A percentile compares a stretch with the other conserved stretches of the same genome.
Evolutionary conservation across 2,329 filamentous ascomycete species (phyloP).

Genomic region (Xylariaceae sp.): DNA sequence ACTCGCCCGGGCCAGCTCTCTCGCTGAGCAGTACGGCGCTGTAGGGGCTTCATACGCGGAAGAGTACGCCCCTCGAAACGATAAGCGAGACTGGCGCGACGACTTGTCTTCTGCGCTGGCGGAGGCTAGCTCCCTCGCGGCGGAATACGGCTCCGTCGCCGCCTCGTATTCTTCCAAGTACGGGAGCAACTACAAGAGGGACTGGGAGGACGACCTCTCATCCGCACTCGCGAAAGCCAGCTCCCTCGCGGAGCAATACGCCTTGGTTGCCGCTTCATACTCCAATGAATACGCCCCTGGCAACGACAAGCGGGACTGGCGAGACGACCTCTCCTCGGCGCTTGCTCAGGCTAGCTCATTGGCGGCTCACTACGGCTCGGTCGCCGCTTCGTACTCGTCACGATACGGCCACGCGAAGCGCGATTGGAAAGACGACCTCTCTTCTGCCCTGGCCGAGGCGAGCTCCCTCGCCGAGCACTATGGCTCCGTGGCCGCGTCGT

Average conservation of each 20-base stretch:
- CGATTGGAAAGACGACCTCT: too few relatives aligned
- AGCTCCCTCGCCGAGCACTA: too few relatives aligned
- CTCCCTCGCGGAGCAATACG: too few relatives aligned
- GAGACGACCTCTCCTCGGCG: conserved; percentile 3
- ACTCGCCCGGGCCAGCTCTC: too few relatives aligned
- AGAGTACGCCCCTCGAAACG: too few relatives aligned
- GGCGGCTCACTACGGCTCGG: background rate
- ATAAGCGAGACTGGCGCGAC: conserved; percentile 23
- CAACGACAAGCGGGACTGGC: conserved; percentile 27
- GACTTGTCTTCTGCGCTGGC: conserved; percentile 7
- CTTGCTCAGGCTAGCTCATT: conserved; percentile 15
- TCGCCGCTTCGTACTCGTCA: conserved; percentile 11
- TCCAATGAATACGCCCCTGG: background rate
- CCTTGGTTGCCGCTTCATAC: conserved; percentile 9
- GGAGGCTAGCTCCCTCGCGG: conserved; percentile 24
- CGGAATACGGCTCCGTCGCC: too few relatives aligned
- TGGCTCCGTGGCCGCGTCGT: too few relatives aligned
- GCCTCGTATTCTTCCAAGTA: too few relatives aligned
- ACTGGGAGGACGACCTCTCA: background rate
- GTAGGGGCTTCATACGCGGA: too few relatives aligned
- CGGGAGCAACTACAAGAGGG: too few relatives aligned
- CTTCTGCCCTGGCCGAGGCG: too few relatives aligned
- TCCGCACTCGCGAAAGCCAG: conserved; percentile 20
- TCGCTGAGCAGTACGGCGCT: too few relatives aligned
- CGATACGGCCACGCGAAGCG: conserved; percentile 10